phyloP scores from a whole-genome alignment of 2,329 filamentous ascomycete genomes.

The Phyllosticta citriasiana region DNA sequence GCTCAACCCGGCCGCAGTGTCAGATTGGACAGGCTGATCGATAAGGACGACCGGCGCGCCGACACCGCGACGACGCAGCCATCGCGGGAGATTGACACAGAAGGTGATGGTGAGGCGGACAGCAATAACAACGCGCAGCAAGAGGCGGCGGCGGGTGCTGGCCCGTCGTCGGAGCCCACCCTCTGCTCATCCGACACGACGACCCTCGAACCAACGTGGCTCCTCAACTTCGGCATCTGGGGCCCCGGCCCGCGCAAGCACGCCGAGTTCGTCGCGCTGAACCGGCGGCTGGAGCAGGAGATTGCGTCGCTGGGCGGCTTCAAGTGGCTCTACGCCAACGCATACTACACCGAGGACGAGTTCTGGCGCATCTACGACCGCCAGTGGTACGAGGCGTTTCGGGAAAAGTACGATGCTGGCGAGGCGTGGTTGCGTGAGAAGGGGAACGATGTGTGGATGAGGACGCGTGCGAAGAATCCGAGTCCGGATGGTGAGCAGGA shows the following conservation, averaged over 20 bases:
- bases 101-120: background rate
- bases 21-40: background rate
- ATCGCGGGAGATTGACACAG: background rate
- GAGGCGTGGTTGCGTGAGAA: background rate
- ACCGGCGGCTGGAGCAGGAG: conserved; percentile 61
- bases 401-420: conserved; percentile 51
- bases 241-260: conserved; percentile 55
- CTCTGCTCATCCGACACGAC: background rate
- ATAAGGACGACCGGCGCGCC: background rate
- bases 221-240: conserved; percentile 59
- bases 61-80: too few species aligned
- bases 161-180: too few species aligned
- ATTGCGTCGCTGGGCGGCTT: conserved; percentile 60
- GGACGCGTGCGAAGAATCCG: background rate
- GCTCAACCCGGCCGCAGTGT: background rate
- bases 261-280: conserved; percentile 55
- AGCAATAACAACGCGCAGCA: background rate
- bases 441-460: background rate
- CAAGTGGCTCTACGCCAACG: conserved; percentile 83
- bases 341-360: conserved; percentile 65
- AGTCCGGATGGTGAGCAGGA: background rate
- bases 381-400: conserved; percentile 51
- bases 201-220: conserved; percentile 5
- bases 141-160: too few species aligned
- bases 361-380: conserved; percentile 58